These are phyloP conservation scores for Canariomyces notabilis DNA, from an alignment of 2,329 filamentous ascomycete species.

Conservation along the genomic window DNA sequence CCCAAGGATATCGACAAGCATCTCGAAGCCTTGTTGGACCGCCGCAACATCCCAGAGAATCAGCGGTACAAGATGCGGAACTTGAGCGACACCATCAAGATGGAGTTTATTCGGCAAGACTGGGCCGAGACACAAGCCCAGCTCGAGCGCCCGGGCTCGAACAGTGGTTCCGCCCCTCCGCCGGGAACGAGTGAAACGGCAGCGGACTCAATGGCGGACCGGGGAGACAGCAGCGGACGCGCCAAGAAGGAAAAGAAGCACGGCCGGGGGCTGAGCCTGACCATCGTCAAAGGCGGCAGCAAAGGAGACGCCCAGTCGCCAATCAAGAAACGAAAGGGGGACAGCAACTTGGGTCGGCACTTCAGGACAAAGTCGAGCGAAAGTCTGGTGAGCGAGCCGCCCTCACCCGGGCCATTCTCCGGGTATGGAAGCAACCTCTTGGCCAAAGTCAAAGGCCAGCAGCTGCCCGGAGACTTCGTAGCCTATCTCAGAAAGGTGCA, in stretches of 20 bases:
- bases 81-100: slow-evolving; percentile 83
- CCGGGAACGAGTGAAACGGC: slow-evolving; percentile 41
- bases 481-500: slow-evolving; percentile 75
- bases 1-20: slow-evolving; percentile 53
- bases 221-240: slow-evolving; percentile 31
- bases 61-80: slow-evolving; percentile 93
- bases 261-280: slow-evolving; percentile 72
- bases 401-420: slow-evolving; percentile 41
- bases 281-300: slow-evolving; percentile 57
- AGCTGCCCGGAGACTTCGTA: slow-evolving; percentile 79
- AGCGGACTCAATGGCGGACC: slow-evolving; percentile 32
- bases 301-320: slow-evolving; percentile 59
- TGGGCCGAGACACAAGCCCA: slow-evolving; percentile 62
- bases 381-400: slow-evolving; percentile 58
- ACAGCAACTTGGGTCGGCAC: slow-evolving; percentile 57
- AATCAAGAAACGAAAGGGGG: slow-evolving; percentile 61
- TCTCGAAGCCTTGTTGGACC: slow-evolving; percentile 65
- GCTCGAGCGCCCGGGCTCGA: slow-evolving; percentile 40
- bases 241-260: slow-evolving; percentile 47
- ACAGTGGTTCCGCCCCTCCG: slow-evolving; percentile 39
- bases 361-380: slow-evolving; percentile 70
- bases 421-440: slow-evolving; percentile 43
- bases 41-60: slow-evolving; percentile 88
- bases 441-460: slow-evolving; percentile 66
- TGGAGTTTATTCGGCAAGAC: slow-evolving; percentile 90